A percentile compares a stretch with the other conserved stretches of the same genome.
Conservation (phyloP, 495 filamentous ascomycete genomes). For the Symbiotaphrina buchneri region DNA sequence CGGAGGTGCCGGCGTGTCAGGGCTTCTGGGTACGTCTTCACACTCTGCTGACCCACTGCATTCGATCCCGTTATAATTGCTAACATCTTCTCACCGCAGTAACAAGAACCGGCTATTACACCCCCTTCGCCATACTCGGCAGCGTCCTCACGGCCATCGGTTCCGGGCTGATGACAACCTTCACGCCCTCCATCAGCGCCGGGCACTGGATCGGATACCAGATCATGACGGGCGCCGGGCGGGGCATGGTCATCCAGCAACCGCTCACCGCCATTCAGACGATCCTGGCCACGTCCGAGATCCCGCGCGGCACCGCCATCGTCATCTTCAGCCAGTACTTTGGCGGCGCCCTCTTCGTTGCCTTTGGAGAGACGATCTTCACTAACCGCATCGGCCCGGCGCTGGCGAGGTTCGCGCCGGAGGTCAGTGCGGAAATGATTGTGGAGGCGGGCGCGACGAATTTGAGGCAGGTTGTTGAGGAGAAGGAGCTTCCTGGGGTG, state of each 20-base stretch:
- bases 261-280: constrained; percentile 6
- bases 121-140: constrained; percentile 3
- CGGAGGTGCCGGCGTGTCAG: too few species aligned
- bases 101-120: constrained; percentile 4
- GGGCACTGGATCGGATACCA: constrained; percentile 5
- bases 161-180: constrained; percentile 5
- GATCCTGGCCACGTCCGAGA: constrained; percentile 4
- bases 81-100: too few species aligned
- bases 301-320: constrained; percentile 5
- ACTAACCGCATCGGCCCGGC: constrained; percentile 1
- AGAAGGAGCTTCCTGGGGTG: constrained; percentile 21
- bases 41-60: too few species aligned
- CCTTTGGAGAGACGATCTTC: constrained; percentile 6
- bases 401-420: constrained; percentile 7
- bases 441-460: constrained; percentile 44
- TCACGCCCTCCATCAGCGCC: background rate
- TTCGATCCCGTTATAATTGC: too few species aligned
- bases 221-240: constrained; percentile 3
- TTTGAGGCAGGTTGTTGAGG: constrained; percentile 47
- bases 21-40: too few species aligned
- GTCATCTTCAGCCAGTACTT: constrained; percentile 5
- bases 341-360: constrained; percentile 7
- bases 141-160: constrained; percentile 5
- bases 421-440: constrained; percentile 45
- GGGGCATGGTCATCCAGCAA: constrained; percentile 4